These are phyloP conservation scores for Groenewaldozyma salmanticensis DNA, from an alignment of 805 yeast species.

Conservation along the genomic window DNA sequence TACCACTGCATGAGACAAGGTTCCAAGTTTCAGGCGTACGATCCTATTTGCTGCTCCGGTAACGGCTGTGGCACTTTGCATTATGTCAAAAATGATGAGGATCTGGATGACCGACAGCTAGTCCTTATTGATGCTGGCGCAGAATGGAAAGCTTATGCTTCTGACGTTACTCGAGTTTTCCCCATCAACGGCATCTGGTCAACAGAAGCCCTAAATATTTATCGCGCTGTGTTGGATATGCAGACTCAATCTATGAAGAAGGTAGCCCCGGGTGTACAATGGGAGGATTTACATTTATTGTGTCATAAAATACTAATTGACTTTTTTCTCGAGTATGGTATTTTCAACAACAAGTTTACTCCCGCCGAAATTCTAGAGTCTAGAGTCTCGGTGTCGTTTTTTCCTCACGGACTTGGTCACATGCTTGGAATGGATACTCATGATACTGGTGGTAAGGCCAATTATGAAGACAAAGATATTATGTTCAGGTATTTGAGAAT, in stretches of 20 bases:
- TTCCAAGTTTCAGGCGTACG: slow-evolving; percentile 78
- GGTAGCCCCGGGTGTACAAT: slow-evolving; percentile 70
- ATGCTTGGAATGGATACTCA: slow-evolving; percentile 91
- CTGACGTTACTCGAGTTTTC: slow-evolving; percentile 92
- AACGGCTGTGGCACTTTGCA: slow-evolving; percentile 86
- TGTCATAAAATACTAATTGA: slow-evolving; percentile 73
- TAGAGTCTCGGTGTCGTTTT: slow-evolving; percentile 66
- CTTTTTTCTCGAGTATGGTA: slow-evolving; percentile 62
- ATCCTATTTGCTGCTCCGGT: slow-evolving; percentile 94
- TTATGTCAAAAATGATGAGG: slow-evolving; percentile 72
- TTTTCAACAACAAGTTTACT: slow-evolving; percentile 45
- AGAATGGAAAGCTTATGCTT: slow-evolving; percentile 87
- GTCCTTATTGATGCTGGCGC: slow-evolving; percentile 94
- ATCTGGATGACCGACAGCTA: slow-evolving; percentile 46
- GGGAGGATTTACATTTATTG: slow-evolving; percentile 77
- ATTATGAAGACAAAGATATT: slow-evolving; percentile 77
- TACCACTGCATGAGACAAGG: slow-evolving; percentile 94
- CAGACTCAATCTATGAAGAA: slow-evolving; percentile 59
- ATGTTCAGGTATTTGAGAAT: slow-evolving; percentile 69
- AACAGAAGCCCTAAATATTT: slow-evolving; percentile 74
- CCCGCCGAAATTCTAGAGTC: slow-evolving; percentile 62
- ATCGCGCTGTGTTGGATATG: slow-evolving; percentile 74
- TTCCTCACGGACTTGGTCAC: slow-evolving; percentile 96
- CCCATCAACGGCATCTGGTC: slow-evolving; percentile 89
- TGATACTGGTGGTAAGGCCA: slow-evolving; percentile 85